A percentile compares a stretch with the other conserved stretches of the same genome.
These are phyloP conservation scores for Camellia sinensis DNA, from an alignment of 148 eudicot genomes.

Conservation along the genomic window DNA sequence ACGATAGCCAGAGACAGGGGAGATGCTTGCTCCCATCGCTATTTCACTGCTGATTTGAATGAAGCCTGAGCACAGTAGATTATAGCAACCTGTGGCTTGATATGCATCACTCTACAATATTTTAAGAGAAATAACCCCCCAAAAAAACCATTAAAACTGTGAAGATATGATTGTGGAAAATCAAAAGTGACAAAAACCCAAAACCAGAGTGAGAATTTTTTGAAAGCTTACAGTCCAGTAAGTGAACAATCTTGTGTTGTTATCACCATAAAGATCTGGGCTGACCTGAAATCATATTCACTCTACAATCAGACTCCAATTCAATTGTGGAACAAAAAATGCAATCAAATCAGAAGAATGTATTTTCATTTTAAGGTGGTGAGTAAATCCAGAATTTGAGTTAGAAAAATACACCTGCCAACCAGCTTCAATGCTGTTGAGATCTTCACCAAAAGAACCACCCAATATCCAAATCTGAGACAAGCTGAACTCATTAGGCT, in stretches of 20 bases:
- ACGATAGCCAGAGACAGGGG: slow-evolving; percentile 77
- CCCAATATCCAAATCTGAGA: slow-evolving; percentile 94
- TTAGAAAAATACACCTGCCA: slow-evolving; percentile 70
- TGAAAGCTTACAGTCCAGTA: slow-evolving; percentile 89
- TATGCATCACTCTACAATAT: slow-evolving; percentile 89
- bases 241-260: slow-evolving; percentile 97
- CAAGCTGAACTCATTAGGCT: slow-evolving; percentile 92
- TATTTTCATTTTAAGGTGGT: too few relatives aligned
- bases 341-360: too few relatives aligned
- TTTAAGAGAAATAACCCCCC: background rate
- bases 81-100: slow-evolving; percentile 99
- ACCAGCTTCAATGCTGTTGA: slow-evolving; percentile 99
- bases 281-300: slow-evolving; percentile 63
- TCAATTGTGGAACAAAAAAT: background rate
- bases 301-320: slow-evolving; percentile 2
- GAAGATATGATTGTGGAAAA: background rate
- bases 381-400: too few relatives aligned
- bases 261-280: slow-evolving; percentile 97
- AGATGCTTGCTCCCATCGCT: slow-evolving; percentile 99
- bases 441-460: slow-evolving; percentile 96
- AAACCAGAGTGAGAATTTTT: background rate
- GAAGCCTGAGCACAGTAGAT: slow-evolving; percentile 92
- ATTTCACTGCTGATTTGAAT: slow-evolving; percentile 88
- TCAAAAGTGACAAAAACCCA: background rate
- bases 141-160: background rate